These are phyloP conservation scores for Yamadazyma conglobata DNA, from an alignment of 1,139 yeast genomes.

Conservation along the genomic window DNA sequence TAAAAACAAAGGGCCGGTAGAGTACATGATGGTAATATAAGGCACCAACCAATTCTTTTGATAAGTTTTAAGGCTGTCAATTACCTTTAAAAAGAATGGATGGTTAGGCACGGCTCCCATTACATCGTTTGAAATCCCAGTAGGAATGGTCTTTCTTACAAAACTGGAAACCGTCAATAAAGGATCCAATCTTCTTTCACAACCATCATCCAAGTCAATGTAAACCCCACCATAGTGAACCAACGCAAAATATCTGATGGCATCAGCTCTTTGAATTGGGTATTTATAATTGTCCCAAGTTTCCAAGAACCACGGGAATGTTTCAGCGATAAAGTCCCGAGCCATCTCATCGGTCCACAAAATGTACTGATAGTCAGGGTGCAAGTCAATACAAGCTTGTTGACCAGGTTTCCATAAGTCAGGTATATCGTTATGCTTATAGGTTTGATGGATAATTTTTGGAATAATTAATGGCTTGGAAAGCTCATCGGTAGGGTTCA, in stretches of 20 bases:
- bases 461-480: constrained; percentile 63
- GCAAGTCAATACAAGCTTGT: constrained; percentile 67
- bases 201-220: constrained; percentile 88
- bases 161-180: constrained; percentile 78
- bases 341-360: constrained; percentile 90
- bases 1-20: constrained; percentile 88
- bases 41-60: constrained; percentile 77
- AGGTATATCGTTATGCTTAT: constrained; percentile 75
- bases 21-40: constrained; percentile 86
- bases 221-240: constrained; percentile 86
- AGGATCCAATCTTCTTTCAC: constrained; percentile 74
- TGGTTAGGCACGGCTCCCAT: constrained; percentile 88
- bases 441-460: constrained; percentile 89
- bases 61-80: constrained; percentile 61
- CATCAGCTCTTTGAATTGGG: constrained; percentile 89
- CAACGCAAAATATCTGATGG: constrained; percentile 83
- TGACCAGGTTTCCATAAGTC: constrained; percentile 80
- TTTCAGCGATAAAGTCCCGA: constrained; percentile 68
- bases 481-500: constrained; percentile 44
- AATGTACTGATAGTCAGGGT: constrained; percentile 84
- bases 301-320: constrained; percentile 81
- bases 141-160: constrained; percentile 82
- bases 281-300: constrained; percentile 77
- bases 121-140: constrained; percentile 90
- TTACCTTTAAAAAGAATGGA: constrained; percentile 74